These are phyloP conservation scores for Fusarium bactridioides DNA, from an alignment of 2,329 filamentous ascomycete genomes.

Conservation along the genomic window DNA sequence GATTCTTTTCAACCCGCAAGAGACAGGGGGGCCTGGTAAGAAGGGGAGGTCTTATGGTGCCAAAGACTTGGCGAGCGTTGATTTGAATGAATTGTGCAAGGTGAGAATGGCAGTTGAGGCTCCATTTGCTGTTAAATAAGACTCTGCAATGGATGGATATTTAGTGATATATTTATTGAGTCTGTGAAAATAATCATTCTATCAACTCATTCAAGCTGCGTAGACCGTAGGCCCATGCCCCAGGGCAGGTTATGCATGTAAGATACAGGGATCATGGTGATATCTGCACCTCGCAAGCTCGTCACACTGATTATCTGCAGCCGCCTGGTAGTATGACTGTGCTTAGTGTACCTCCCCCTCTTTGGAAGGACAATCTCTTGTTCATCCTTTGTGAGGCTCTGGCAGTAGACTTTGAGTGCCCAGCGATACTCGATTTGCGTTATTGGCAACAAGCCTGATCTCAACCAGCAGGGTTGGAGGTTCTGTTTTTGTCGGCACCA, in stretches of 20 bases:
- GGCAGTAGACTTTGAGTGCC: neutral
- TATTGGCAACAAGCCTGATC: too few species aligned
- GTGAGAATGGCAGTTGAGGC: neutral
- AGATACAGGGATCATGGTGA: neutral
- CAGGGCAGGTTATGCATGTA: neutral
- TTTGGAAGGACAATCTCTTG: neutral
- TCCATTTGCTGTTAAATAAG: neutral
- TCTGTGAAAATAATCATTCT: neutral
- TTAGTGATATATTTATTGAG: neutral
- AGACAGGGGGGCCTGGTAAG: neutral
- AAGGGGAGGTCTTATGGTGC: neutral
- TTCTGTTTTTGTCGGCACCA: neutral
- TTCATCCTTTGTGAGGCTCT: neutral
- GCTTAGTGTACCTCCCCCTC: neutral
- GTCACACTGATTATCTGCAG: neutral
- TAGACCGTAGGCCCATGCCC: neutral
- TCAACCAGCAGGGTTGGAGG: neutral
- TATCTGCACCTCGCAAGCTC: neutral
- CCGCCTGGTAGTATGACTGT: neutral
- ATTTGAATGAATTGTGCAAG: neutral
- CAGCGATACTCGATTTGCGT: neutral
- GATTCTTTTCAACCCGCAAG: neutral
- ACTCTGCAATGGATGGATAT: neutral
- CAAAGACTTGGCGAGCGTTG: neutral
- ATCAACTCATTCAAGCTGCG: neutral